Evolutionary conservation across 768 basidiomycete species (phyloP).

Genomic region (Phlegmacium glaucopus): DNA sequence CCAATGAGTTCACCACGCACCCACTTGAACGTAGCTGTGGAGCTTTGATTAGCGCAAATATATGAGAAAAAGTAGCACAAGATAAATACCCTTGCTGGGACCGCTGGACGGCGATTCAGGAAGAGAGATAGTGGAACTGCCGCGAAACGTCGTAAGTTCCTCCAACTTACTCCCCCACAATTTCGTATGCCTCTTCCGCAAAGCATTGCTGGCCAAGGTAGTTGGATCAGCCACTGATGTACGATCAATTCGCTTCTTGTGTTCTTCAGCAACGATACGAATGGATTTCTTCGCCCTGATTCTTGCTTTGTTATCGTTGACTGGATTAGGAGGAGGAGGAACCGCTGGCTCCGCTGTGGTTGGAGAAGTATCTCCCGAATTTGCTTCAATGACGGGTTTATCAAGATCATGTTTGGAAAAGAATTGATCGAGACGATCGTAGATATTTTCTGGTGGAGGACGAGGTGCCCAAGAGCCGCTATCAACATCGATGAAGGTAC

Average conservation of each 20-base stretch:
- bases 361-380: slow-evolving; percentile 76
- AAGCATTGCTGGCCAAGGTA: slow-evolving; percentile 41
- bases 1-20: slow-evolving; percentile 97
- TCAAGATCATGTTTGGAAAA: slow-evolving; percentile 97
- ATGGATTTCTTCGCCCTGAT: slow-evolving; percentile 85
- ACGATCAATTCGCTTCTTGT: slow-evolving; percentile 73
- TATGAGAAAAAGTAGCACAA: neutral
- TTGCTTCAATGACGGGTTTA: slow-evolving; percentile 89
- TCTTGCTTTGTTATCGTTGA: slow-evolving; percentile 27
- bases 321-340: slow-evolving; percentile 35
- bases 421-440: slow-evolving; percentile 88
- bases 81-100: slow-evolving; percentile 52
- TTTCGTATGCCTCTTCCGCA: slow-evolving; percentile 87
- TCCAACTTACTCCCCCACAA: slow-evolving; percentile 93
- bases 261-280: slow-evolving; percentile 85
- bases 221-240: slow-evolving; percentile 54
- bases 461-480: slow-evolving; percentile 86
- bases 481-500: slow-evolving; percentile 58
- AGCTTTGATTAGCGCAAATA: slow-evolving; percentile 16
- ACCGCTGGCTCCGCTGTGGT: slow-evolving; percentile 53
- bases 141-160: slow-evolving; percentile 78
- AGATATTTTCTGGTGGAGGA: slow-evolving; percentile 89
- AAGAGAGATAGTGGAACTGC: slow-evolving; percentile 33
- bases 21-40: slow-evolving; percentile 91
- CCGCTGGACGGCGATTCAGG: slow-evolving; percentile 64